Conservation (phyloP, 208 protist species). For the Leishmania gerbilli region DNA sequence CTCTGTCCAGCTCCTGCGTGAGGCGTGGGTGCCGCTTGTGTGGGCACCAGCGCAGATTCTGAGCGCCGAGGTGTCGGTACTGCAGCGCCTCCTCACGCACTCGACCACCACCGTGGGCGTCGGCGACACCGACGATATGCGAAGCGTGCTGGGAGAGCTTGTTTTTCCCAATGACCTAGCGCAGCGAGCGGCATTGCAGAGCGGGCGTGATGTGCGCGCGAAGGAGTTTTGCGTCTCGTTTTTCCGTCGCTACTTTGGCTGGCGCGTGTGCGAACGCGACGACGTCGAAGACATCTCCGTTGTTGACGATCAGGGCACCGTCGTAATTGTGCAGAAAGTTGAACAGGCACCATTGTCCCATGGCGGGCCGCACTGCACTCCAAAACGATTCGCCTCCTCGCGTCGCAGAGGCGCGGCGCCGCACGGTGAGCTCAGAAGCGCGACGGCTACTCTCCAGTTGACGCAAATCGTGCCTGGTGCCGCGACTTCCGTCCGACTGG, state of each 20-base stretch:
- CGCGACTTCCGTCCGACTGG: constrained; percentile 5
- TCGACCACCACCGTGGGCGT: too few species aligned
- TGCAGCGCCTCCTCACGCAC: constrained; percentile 13
- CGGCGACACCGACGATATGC: background rate
- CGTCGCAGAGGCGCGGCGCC: background rate
- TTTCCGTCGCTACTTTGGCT: constrained; percentile 46
- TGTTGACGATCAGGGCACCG: background rate
- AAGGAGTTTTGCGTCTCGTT: constrained; percentile 41
- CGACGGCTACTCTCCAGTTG: constrained; percentile 9
- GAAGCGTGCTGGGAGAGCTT: background rate
- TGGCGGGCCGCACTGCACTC: background rate
- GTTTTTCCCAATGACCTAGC: background rate
- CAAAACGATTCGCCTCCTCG: background rate
- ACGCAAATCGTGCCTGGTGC: constrained; percentile 13
- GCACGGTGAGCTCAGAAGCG: background rate
- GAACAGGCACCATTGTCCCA: background rate
- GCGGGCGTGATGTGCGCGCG: constrained; percentile 6
- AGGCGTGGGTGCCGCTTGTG: constrained; percentile 8
- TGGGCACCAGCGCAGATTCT: constrained; percentile 31
- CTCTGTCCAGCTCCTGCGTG: constrained; percentile 30
- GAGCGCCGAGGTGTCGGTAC: constrained; percentile 9
- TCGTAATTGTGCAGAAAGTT: constrained; percentile 15
- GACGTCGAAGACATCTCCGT: constrained; percentile 16
- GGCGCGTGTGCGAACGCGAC: constrained; percentile 29
- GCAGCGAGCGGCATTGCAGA: background rate